Percentiles rank a stretch among this genome's conserved stretches.
Conservation (phyloP, 2,329 filamentous ascomycete species). For the Zopfia rhizophila region DNA sequence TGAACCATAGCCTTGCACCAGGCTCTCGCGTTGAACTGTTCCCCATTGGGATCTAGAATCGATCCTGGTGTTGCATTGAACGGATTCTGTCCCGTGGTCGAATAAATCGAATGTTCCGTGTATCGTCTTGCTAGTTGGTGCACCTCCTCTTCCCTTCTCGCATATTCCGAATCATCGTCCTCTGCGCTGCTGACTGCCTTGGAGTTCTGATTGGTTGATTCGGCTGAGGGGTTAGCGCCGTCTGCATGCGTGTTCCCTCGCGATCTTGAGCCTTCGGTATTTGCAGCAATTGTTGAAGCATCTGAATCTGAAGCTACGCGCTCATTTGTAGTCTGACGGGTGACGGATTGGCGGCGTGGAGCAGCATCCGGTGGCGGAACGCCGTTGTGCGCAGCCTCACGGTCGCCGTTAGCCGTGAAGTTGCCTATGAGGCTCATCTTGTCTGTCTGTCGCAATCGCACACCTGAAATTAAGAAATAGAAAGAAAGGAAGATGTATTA, state of each 20-base stretch:
- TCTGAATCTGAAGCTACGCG: slow-evolving; percentile 38
- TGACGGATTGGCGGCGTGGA: slow-evolving; percentile 23
- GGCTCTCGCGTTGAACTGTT: slow-evolving; percentile 59
- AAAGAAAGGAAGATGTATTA: slow-evolving; percentile 24
- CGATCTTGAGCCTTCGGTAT: slow-evolving; percentile 30
- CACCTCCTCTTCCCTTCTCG: slow-evolving; percentile 49
- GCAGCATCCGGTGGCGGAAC: slow-evolving; percentile 44
- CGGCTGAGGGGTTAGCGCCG: slow-evolving; percentile 23
- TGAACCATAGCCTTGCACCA: slow-evolving; percentile 64
- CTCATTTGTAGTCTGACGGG: slow-evolving; percentile 5
- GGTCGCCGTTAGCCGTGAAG: slow-evolving; percentile 56
- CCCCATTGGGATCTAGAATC: slow-evolving; percentile 57
- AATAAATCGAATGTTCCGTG: slow-evolving; percentile 53
- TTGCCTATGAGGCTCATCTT: slow-evolving; percentile 57
- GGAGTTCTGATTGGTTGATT: slow-evolving; percentile 33
- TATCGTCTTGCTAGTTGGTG: slow-evolving; percentile 54
- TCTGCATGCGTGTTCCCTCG: slow-evolving; percentile 31
- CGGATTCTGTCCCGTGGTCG: slow-evolving; percentile 50
- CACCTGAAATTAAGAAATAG: slow-evolving; percentile 2
- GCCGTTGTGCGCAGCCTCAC: slow-evolving; percentile 48
- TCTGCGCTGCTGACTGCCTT: slow-evolving; percentile 23
- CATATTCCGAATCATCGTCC: slow-evolving; percentile 30
- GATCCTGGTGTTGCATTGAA: slow-evolving; percentile 54
- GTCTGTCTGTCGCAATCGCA: neutral
- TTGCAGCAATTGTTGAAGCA: slow-evolving; percentile 45